phyloP scores from a whole-genome alignment of 208 protist species.

The Acanthamoeba polyphaga region DNA sequence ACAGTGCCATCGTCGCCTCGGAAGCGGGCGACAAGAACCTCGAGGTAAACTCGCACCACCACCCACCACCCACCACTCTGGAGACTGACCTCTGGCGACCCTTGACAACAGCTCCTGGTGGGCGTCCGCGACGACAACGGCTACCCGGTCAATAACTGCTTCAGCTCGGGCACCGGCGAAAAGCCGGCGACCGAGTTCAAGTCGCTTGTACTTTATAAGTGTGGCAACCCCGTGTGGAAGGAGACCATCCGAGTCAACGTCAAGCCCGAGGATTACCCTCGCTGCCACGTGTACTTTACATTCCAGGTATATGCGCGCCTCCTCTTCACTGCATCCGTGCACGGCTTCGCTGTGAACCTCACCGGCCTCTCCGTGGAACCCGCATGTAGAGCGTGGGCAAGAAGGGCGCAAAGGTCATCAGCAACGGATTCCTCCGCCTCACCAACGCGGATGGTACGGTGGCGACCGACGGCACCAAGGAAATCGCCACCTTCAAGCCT shows the following conservation, averaged over 20 bases:
- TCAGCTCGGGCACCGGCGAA: slow-evolving; percentile 40
- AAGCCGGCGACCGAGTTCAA: slow-evolving; percentile 59
- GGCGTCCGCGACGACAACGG: slow-evolving; percentile 70
- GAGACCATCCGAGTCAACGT: slow-evolving; percentile 59
- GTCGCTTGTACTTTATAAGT: slow-evolving; percentile 65
- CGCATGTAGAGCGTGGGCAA: slow-evolving; percentile 57
- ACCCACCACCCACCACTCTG: too few relatives aligned
- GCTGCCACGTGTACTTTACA: slow-evolving; percentile 68
- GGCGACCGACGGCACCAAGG: slow-evolving; percentile 18
- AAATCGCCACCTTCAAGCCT: slow-evolving; percentile 67
- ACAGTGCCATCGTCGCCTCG: slow-evolving; percentile 45
- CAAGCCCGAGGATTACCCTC: slow-evolving; percentile 33
- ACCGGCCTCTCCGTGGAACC: too few relatives aligned
- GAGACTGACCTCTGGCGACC: neutral
- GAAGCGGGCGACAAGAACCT: slow-evolving; percentile 69
- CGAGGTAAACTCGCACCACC: neutral
- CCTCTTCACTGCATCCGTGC: neutral
- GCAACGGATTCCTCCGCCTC: slow-evolving; percentile 59
- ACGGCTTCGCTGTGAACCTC: too few relatives aligned
- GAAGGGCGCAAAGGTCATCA: slow-evolving; percentile 71
- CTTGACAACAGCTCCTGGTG: slow-evolving; percentile 13
- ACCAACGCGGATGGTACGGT: slow-evolving; percentile 68
- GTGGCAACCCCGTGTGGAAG: slow-evolving; percentile 22
- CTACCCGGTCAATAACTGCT: slow-evolving; percentile 37
- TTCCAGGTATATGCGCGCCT: slow-evolving; percentile 19